These are phyloP conservation scores for Prunus persica DNA, from an alignment of 306 rosid species.

Conservation along the genomic window DNA sequence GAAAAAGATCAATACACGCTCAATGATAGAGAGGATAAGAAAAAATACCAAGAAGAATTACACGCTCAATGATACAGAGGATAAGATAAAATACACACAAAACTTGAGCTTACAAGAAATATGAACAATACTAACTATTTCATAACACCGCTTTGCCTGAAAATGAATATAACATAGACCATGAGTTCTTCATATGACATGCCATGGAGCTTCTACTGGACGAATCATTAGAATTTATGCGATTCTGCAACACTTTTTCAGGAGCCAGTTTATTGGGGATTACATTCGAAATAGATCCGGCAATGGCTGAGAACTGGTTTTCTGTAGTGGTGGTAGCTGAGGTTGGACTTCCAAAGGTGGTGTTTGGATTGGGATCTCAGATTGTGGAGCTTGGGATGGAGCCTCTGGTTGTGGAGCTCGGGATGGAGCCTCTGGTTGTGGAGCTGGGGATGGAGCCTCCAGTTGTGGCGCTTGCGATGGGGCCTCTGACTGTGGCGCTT, in stretches of 20 bases:
- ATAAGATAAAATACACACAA: neutral
- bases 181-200: neutral
- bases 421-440: neutral
- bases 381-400: constrained; percentile 28
- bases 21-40: neutral
- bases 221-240: neutral
- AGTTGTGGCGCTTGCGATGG: constrained; percentile 13
- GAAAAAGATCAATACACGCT: neutral
- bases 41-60: neutral
- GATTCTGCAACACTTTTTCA: neutral
- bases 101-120: neutral
- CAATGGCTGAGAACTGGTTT: constrained; percentile 22
- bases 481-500: constrained; percentile 4
- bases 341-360: constrained; percentile 39
- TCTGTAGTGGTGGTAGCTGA: constrained; percentile 31
- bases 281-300: constrained; percentile 35
- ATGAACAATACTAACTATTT: neutral
- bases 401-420: constrained; percentile 25
- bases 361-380: neutral
- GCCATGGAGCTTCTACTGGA: neutral
- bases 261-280: constrained; percentile 10
- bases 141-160: neutral
- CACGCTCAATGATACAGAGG: neutral
- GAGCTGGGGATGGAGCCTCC: constrained; percentile 36
- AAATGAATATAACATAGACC: neutral